Evolutionary conservation across 139 green algal genomes (phyloP).

Genomic region (Edaphochlamys debaryana): DNA sequence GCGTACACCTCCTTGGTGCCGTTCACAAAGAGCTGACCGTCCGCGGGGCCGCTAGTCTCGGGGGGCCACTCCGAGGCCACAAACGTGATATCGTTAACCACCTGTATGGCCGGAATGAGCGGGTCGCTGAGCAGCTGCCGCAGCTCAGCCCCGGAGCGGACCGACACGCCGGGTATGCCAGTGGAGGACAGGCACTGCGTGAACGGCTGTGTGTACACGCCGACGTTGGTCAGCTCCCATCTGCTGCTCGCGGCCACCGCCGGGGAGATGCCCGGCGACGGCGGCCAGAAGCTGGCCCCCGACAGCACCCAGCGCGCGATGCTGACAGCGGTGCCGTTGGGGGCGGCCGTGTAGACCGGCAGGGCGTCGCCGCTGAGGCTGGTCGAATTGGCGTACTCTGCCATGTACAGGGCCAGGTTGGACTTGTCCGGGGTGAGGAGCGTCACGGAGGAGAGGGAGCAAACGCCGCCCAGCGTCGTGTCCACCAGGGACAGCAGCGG

Average conservation of each 20-base stretch:
- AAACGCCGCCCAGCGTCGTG: neutral
- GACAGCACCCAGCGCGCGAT: neutral
- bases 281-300: neutral
- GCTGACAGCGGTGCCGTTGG: neutral
- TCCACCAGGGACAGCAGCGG: slow-evolving; percentile 25
- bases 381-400: neutral
- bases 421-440: neutral
- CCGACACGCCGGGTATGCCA: neutral
- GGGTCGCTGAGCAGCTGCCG: slow-evolving; percentile 20
- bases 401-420: neutral
- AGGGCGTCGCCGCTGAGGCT: neutral
- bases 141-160: neutral
- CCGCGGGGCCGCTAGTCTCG: neutral
- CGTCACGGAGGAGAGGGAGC: neutral
- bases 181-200: neutral
- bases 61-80: slow-evolving; percentile 18
- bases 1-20: slow-evolving; percentile 22
- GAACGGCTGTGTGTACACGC: neutral
- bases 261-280: neutral
- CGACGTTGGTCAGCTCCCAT: slow-evolving; percentile 1
- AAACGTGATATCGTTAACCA: slow-evolving; percentile 2
- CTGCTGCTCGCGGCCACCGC: neutral
- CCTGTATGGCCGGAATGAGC: neutral
- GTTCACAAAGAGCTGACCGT: slow-evolving; percentile 14
- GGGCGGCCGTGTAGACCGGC: neutral